Percentiles rank a stretch among this genome's conserved stretches.
phyloP scores from a whole-genome alignment of 2,329 filamentous ascomycete genomes.

The Aspergillus uvarum region DNA sequence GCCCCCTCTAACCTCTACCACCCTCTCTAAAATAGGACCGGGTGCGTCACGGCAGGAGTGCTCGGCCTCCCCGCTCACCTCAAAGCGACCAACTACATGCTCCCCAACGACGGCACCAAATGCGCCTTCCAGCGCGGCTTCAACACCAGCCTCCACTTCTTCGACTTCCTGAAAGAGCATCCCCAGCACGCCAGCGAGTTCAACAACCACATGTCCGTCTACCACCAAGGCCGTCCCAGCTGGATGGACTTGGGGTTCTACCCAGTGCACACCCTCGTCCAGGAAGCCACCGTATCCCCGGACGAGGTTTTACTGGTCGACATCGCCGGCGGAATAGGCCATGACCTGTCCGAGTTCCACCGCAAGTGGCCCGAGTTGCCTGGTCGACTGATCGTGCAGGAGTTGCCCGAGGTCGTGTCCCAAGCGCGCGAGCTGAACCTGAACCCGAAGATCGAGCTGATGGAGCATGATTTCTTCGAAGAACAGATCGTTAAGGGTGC shows the following conservation, averaged over 20 bases:
- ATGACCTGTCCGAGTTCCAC: conserved; percentile 41
- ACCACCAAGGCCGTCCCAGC: conserved; percentile 20
- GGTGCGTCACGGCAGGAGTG: conserved; percentile 19
- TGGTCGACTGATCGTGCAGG: conserved; percentile 50
- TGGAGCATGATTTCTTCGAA: conserved; percentile 37
- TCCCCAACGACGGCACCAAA: conserved; percentile 23
- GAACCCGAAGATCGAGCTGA: conserved; percentile 10
- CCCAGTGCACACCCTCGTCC: conserved; percentile 16
- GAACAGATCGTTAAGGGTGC: conserved; percentile 47
- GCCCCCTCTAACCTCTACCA: background rate
- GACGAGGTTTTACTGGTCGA: conserved; percentile 40
- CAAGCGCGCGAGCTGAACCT: conserved; percentile 10
- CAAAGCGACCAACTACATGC: conserved; percentile 24
- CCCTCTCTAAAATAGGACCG: conserved; percentile 11
- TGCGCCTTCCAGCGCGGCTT: conserved; percentile 26
- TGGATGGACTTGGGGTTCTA: conserved; percentile 31
- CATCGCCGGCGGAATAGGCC: conserved; percentile 44
- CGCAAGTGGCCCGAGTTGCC: conserved; percentile 37
- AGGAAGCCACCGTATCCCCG: conserved; percentile 9
- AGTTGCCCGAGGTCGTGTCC: conserved; percentile 42
- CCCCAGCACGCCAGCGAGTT: conserved; percentile 19
- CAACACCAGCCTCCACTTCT: conserved; percentile 24
- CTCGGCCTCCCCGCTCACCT: conserved; percentile 24
- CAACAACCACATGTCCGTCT: conserved; percentile 24
- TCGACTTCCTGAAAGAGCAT: conserved; percentile 24